Base-by-base conservation (phyloP, 305 asterid genomes). In the Vinca major region DNA sequence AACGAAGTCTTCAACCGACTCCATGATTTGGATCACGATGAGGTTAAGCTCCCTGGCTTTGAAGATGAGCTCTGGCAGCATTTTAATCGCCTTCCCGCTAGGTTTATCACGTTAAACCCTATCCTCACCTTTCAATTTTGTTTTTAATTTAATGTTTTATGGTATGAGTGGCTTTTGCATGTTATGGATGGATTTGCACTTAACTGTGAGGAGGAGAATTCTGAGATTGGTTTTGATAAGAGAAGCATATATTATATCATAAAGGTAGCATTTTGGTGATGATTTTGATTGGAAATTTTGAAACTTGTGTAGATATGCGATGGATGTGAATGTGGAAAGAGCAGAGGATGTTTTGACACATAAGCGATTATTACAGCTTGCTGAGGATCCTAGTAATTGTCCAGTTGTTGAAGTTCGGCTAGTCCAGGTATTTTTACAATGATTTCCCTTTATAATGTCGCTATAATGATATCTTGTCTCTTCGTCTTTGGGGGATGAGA, bases 251-350 rank as follows among this genome's bases (percentile, higher is more conserved):
- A 21, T 69, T 1, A n/a, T n/a, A n/a, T n/a, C 14, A 47, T 9
- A 21, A 36, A 26, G 19, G 19, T 58, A 44, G 16, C 14, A 2
- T 26, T 56, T 16, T 26, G 36, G 12, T 1, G 33, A 47, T 65
- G 73, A 57, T 60, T 48, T 58, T 58, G 51, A 60, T 4, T 60
- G 21, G 51, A 53, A 54, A 43, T 26, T 41, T 14, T 5, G 19
- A 21, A 19, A 61, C n/a, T 50, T 14, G 14, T 72, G 73, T 63
- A 83, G 87, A 60, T 83, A 83, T 68, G 83, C 83, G 14, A 74
- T 77, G 80, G 87, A 83, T 80, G 87, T 83, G 70, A 80, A 80
- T 67, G 85, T 83, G 78, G 87, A 83, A 61, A 78, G 87, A 61
- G 87, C 87, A 44, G 87, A 83, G 68, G 85, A 83, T 76, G 87